phyloP scores from a whole-genome alignment of 257 asterid genomes.

The Nemophila menziesii region DNA sequence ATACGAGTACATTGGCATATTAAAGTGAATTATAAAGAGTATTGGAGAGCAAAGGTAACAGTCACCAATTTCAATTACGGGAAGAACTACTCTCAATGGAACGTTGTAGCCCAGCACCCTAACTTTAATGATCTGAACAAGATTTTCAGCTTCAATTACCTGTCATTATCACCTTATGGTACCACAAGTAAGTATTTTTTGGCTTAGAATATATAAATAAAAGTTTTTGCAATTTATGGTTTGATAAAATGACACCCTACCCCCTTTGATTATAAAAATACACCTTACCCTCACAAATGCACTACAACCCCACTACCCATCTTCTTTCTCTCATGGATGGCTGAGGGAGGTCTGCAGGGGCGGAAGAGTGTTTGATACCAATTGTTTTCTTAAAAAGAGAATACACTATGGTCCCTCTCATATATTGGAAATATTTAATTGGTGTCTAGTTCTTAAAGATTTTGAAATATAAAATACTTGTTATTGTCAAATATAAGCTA shows the following conservation, averaged over 20 bases:
- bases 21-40: constrained; percentile 11
- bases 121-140: constrained; percentile 10
- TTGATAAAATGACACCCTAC: not conserved
- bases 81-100: constrained; percentile 17
- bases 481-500: too few relatives aligned
- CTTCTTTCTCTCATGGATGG: too few relatives aligned
- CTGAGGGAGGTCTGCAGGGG: too few relatives aligned
- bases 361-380: too few relatives aligned
- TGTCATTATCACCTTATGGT: constrained; percentile 12
- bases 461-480: too few relatives aligned
- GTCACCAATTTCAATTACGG: constrained; percentile 19
- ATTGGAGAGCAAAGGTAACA: constrained; percentile 16
- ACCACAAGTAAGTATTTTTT: constrained; percentile 11
- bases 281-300: too few relatives aligned
- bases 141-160: constrained; percentile 13
- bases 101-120: constrained; percentile 16
- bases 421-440: too few relatives aligned
- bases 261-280: not conserved
- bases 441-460: too few relatives aligned
- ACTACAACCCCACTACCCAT: too few relatives aligned
- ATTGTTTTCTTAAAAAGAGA: too few relatives aligned
- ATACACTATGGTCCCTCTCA: too few relatives aligned
- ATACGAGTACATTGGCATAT: constrained; percentile 18
- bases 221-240: not conserved
- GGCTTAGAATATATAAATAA: not conserved